Evolutionary conservation across 441 rosid genomes (phyloP), one percentile per base, ranked within the genome.

Genomic region (Croton setiger): DNA sequence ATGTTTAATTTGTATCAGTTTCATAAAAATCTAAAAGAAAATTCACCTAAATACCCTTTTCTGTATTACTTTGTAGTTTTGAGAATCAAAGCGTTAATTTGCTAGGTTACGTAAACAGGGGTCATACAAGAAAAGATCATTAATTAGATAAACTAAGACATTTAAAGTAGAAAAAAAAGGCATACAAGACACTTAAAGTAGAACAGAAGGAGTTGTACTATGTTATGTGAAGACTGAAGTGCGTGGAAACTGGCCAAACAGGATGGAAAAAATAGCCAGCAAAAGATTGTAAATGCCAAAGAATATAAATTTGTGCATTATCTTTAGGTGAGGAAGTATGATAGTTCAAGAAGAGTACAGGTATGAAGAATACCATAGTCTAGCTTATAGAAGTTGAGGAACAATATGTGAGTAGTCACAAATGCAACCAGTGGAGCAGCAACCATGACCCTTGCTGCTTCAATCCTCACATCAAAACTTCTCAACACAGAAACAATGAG

Each of bases 371-470:
- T 83, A 92, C 98, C 99, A 37, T 92, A 90, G 82, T 92, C 96
- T 1, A 92, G 84, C 60, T 82, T 76, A 78, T 84, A 92, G 79
- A 83, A 76, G 83, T 92, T 94, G 68, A 94, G 82, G 84, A 78
- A 92, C 71, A 92, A 70, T 76, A 94, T 83, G 77, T 92, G 98
- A 49, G 99, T 90, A 3, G 90, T 86, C 33, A 87, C 84, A 54
- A 90, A 89, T 64, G 99, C 99, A 36, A 88, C 76, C 68, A 94
- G 69, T 7, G 98, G 99, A 79, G 98, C 97, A 39, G 99, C 83
- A 67, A 87, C 88, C 97, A 90, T 94, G 80, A 94, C 96, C 79
- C 96, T 82, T 47, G 92, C 69, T 73, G 98, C 96, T 86, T 89
- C 96, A 41, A 71, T 87, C 59, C 81, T 83, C 70, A 90, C 80